Conservation (phyloP, 345 rosid species). For the Physaria fendleri region DNA sequence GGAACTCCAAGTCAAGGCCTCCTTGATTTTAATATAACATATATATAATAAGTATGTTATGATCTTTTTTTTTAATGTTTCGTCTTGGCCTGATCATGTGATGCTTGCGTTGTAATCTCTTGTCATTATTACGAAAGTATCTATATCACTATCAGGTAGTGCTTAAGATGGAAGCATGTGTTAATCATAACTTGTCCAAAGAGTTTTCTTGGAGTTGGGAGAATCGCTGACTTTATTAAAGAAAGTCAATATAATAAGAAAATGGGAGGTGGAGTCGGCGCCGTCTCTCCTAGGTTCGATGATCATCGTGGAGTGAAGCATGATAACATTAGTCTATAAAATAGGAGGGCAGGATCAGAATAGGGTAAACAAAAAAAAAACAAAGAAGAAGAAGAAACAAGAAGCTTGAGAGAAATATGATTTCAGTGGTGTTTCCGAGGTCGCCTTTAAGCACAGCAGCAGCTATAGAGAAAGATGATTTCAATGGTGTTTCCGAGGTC, state of each 20-base stretch:
- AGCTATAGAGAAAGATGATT: conserved; percentile 44
- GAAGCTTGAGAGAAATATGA: conserved; percentile 37
- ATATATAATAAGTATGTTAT: background rate
- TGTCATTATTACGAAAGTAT: conserved; percentile 13
- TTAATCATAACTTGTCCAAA: conserved; percentile 18
- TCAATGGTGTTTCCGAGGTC: conserved; percentile 39
- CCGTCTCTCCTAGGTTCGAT: conserved; percentile 41
- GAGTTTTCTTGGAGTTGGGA: conserved; percentile 24
- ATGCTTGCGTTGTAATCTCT: conserved; percentile 11
- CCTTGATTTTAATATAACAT: background rate
- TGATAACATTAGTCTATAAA: conserved; percentile 19
- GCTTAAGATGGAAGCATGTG: conserved; percentile 28
- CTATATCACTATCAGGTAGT: conserved; percentile 14
- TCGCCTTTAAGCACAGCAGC: conserved; percentile 42
- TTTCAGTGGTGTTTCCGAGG: conserved; percentile 36
- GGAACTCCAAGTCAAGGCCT: conserved; percentile 20
- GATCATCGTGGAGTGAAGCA: conserved; percentile 1
- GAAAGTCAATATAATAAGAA: conserved; percentile 21
- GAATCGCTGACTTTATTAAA: conserved; percentile 22
- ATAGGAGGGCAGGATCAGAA: background rate
- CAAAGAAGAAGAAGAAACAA: conserved; percentile 12
- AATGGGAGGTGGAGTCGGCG: conserved; percentile 47
- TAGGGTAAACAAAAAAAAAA: conserved; percentile 3
- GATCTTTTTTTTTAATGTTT: conserved; percentile 7
- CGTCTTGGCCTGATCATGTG: conserved; percentile 16